phyloP scores from a whole-genome alignment of 1,284 basidiomycete species.

The Irpex lacteus region DNA sequence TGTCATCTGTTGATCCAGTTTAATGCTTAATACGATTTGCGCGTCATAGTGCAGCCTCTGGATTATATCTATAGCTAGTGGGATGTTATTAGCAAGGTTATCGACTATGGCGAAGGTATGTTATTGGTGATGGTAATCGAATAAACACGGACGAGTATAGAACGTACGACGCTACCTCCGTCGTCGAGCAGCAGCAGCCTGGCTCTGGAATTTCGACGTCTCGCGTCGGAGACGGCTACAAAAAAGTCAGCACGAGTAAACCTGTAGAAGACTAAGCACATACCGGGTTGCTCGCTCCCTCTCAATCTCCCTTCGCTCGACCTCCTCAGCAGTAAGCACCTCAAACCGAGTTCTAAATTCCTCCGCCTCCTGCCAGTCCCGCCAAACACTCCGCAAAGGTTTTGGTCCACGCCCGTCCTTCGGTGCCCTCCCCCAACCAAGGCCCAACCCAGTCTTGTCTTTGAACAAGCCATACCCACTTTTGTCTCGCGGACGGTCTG shows the following conservation, averaged over 20 bases:
- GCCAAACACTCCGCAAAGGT: constrained; percentile 86
- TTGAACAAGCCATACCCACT: constrained; percentile 56
- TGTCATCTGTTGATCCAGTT: not conserved
- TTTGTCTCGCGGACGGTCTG: constrained; percentile 40
- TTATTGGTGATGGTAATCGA: not conserved
- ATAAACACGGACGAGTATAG: not conserved
- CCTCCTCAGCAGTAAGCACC: constrained; percentile 84
- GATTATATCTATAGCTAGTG: not conserved
- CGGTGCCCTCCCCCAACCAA: constrained; percentile 67
- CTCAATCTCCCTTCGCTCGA: constrained; percentile 83
- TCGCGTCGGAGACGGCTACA: constrained; percentile 72
- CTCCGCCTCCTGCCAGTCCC: constrained; percentile 91
- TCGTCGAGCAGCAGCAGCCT: constrained; percentile 6
- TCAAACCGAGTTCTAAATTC: constrained; percentile 92
- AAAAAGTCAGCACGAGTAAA: no score
- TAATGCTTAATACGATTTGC: not conserved
- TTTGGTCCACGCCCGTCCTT: constrained; percentile 78
- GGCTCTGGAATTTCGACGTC: constrained; percentile 21
- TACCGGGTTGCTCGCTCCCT: constrained; percentile 74
- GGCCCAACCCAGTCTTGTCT: constrained; percentile 75
- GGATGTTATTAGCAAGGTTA: not conserved
- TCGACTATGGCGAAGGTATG: no score
- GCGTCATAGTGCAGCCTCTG: not conserved
- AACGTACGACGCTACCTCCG: constrained; percentile 6
- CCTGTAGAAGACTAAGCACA: no score